phyloP scores from a whole-genome alignment of 371 early-diverging fungal species.

The Rhizopus delemar region DNA sequence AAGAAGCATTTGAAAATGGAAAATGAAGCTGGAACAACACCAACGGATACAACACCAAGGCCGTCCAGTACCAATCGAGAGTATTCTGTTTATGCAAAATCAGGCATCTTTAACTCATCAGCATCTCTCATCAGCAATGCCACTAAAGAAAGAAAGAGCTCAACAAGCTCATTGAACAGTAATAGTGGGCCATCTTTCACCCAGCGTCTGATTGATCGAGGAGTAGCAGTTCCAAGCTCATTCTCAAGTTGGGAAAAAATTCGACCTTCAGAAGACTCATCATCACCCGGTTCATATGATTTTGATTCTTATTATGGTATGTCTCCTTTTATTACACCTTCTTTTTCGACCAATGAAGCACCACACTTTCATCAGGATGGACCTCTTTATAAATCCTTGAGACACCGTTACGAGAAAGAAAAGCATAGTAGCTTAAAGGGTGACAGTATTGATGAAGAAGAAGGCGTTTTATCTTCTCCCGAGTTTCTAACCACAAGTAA shows the following conservation, averaged over 20 bases:
- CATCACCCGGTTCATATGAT: conserved; percentile 39
- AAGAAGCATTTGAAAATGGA: not conserved
- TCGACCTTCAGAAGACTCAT: conserved; percentile 21
- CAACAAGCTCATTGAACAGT: conserved; percentile 1
- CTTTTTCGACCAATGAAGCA: conserved; percentile 29
- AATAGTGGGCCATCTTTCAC: conserved; percentile 34
- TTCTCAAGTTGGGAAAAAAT: conserved; percentile 30
- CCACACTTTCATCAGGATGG: conserved; percentile 21
- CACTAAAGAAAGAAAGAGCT: conserved; percentile 8
- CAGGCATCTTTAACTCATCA: not conserved
- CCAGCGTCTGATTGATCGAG: conserved; percentile 42
- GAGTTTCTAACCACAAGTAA: conserved; percentile 6
- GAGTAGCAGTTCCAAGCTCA: conserved; percentile 43
- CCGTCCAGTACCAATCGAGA: not conserved
- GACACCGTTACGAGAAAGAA: conserved; percentile 45
- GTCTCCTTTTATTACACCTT: conserved; percentile 49
- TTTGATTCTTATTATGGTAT: conserved; percentile 44
- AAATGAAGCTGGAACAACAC: not conserved
- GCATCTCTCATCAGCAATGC: not conserved
- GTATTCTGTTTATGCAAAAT: conserved; percentile 3
- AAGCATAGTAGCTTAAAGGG: conserved; percentile 6
- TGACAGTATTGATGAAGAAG: conserved; percentile 25
- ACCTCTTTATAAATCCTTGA: conserved; percentile 28
- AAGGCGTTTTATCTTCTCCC: conserved; percentile 22
- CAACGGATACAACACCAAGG: not conserved